Evolutionary conservation across 495 filamentous ascomycete species (phyloP).

Genomic region (Cenococcum geophilum): DNA sequence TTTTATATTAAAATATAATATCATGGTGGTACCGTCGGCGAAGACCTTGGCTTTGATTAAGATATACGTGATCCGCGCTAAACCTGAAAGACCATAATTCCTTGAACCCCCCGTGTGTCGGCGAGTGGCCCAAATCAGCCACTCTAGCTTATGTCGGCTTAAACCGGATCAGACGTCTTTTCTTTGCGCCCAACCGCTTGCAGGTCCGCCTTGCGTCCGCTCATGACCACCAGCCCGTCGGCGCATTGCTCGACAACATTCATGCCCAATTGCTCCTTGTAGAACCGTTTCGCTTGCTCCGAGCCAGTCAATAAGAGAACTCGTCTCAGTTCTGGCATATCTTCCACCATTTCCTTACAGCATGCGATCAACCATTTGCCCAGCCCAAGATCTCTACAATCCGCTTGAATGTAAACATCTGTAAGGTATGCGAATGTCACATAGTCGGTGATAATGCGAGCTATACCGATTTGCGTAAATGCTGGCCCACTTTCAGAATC

Average conservation of each 20-base stretch:
- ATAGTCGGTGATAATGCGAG: conserved; percentile 58
- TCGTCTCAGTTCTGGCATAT: conserved; percentile 52
- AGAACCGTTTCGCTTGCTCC: conserved; percentile 10
- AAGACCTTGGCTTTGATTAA: conserved; percentile 1
- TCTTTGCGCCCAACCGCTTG: not conserved
- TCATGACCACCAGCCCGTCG: conserved; percentile 15
- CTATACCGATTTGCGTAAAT: conserved; percentile 50
- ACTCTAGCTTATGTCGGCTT: not conserved
- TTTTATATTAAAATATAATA: not conserved
- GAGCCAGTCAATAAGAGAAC: conserved; percentile 20
- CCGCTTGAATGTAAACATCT: conserved; percentile 56
- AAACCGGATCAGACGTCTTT: not conserved
- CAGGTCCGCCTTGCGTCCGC: conserved; percentile 10
- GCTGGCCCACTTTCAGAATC: not conserved
- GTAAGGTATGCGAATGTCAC: conserved; percentile 63
- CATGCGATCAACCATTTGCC: conserved; percentile 58
- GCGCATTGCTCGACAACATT: not conserved
- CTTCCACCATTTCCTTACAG: conserved; percentile 48
- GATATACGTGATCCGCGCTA: not conserved
- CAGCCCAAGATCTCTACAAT: conserved; percentile 55
- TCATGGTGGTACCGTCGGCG: conserved; percentile 2
- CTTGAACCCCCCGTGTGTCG: no score
- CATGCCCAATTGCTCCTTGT: conserved; percentile 27
- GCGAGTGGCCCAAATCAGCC: no score
- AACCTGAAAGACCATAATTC: no score